phyloP scores from a whole-genome alignment of 805 yeast genomes.

The Nakazawaea wyomingensis region DNA sequence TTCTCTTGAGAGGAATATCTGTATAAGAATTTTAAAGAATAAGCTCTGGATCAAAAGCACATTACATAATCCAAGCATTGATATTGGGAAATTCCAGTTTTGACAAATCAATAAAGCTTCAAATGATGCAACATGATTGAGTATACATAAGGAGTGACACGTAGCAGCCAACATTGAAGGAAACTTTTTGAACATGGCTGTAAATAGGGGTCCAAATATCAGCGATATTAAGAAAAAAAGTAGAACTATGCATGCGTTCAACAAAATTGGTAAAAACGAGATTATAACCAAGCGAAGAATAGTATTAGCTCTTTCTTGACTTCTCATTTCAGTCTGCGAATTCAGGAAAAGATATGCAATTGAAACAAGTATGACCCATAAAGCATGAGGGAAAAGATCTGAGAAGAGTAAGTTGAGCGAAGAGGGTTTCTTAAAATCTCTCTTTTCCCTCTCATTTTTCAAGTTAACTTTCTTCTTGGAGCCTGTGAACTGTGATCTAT shows the following conservation, averaged over 20 bases:
- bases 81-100: slow-evolving; percentile 55
- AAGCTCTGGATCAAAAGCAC: slow-evolving; percentile 51
- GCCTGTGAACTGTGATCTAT: slow-evolving; percentile 53
- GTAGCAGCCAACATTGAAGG: slow-evolving; percentile 51
- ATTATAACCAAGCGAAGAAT: slow-evolving; percentile 39
- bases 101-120: slow-evolving; percentile 65
- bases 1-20: slow-evolving; percentile 55
- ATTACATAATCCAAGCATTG: slow-evolving; percentile 58
- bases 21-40: slow-evolving; percentile 47
- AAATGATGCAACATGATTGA: slow-evolving; percentile 50
- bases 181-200: slow-evolving; percentile 36
- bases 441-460: slow-evolving; percentile 33
- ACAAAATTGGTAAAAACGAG: slow-evolving; percentile 40
- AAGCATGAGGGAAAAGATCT: slow-evolving; percentile 33
- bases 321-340: slow-evolving; percentile 40
- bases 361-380: slow-evolving; percentile 29
- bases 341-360: slow-evolving; percentile 50
- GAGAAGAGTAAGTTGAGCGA: slow-evolving; percentile 35
- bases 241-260: slow-evolving; percentile 37
- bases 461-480: slow-evolving; percentile 40
- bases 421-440: slow-evolving; percentile 47
- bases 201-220: slow-evolving; percentile 43
- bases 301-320: slow-evolving; percentile 31
- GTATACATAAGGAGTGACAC: slow-evolving; percentile 49
- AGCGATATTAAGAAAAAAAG: slow-evolving; percentile 39